Percentiles rank a stretch among this genome's conserved stretches.
Evolutionary conservation across 1,284 basidiomycete species (phyloP).

Genomic region (Clitocybe nebularis): DNA sequence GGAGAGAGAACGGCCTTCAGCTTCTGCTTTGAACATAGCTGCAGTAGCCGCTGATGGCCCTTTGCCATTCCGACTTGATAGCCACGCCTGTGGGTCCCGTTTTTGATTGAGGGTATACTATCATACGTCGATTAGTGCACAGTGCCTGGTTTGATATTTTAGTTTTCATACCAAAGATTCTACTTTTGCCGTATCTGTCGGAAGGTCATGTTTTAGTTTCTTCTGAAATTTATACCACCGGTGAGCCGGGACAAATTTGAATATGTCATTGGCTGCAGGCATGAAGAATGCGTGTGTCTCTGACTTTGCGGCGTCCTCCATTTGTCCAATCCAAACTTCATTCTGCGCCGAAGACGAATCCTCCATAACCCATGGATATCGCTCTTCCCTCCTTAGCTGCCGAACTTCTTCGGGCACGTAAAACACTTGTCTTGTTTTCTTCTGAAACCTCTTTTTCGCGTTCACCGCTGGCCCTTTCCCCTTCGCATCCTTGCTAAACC

Average conservation of each 20-base stretch:
- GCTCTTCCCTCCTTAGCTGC: conserved; percentile 75
- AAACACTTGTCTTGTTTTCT: conserved; percentile 83
- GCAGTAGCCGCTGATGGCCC: conserved; percentile 54
- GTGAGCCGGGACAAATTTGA: conserved; percentile 83
- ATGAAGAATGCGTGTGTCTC: conserved; percentile 67
- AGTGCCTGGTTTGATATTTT: too few species aligned
- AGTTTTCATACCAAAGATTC: conserved; percentile 44
- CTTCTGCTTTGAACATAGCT: conserved; percentile 63
- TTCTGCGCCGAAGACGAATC: conserved; percentile 52
- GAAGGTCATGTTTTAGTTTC: conserved; percentile 68
- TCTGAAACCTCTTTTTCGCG: conserved; percentile 73
- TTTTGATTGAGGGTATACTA: conserved; percentile 51
- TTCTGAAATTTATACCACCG: conserved; percentile 91
- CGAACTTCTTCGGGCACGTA: conserved; percentile 64
- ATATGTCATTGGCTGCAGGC: conserved; percentile 70
- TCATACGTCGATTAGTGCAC: conserved; percentile 18
- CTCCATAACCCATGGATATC: conserved; percentile 88
- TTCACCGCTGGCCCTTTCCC: conserved; percentile 36
- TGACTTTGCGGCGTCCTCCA: conserved; percentile 72
- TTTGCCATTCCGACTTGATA: conserved; percentile 57
- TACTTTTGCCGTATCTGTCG: conserved; percentile 70
- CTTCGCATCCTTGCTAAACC: conserved; percentile 36
- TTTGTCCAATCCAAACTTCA: conserved; percentile 75
- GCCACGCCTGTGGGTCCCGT: conserved; percentile 69
- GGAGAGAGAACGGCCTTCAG: conserved; percentile 38